Evolutionary conservation across 106 monocot genomes (phyloP), one percentile per base, ranked within the genome.

Genomic region (Dendrobium chrysotoxum): DNA sequence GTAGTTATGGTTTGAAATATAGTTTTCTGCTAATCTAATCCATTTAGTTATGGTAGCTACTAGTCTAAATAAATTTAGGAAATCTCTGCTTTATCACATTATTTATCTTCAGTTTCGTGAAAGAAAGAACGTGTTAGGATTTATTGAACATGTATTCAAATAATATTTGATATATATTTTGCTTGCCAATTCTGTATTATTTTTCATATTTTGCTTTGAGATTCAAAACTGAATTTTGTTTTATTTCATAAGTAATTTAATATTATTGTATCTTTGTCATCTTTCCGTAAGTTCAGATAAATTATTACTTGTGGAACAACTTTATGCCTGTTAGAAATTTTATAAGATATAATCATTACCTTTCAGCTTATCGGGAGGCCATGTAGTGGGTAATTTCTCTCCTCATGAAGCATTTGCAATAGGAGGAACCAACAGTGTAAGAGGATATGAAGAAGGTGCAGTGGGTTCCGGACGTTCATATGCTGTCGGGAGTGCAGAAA

Each of bases 391-490:
- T 17, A 90, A 86, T 44, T 98, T 98, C 79, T 90, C 91, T 50
- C 94, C 97, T 79, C 97, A 98, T 80, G 94, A 94, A 83, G 97
- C 97, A 65, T 98, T 98, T 86, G 89, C 88, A 17, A 94, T 98
- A 78, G 97, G 97, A 72, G 97, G 97, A 66, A 94, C 91, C 26
- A 97, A 94, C 80, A 94, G 92, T 79, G 94, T 98, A 28, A 84
- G 97, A 88, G 97, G 97, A 54, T 98, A 94, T 61, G 97, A 98
- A 83, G 97, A 98, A 91, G 97, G 97, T 82, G 90, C 97, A 8
- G 91, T 98, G 68, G 97, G 94, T 71, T 93, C 93, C 67, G 95
- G 91, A 15, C 84, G 95, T 28, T 89, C 93, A 68, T 93, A 95
- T 88, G 89, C 85, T 31, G 86, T 91, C 78, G 95, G 87, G 38